Conservation (phyloP, 345 rosid species). For the Psidium guajava region DNA sequence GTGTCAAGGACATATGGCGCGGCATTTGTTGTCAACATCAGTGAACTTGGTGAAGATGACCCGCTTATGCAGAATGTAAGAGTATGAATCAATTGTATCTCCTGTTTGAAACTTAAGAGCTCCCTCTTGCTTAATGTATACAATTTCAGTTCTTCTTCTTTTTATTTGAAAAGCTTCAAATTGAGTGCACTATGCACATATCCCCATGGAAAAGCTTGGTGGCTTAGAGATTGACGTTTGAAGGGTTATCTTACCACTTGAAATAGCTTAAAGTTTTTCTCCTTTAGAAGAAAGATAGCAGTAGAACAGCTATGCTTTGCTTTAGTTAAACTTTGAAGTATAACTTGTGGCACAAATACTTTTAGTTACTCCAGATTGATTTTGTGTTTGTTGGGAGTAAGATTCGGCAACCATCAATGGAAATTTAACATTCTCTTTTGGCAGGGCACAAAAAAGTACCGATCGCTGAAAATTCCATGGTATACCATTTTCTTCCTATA, state of each 20-base stretch:
- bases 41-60: conserved; percentile 55
- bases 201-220: neutral
- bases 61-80: conserved; percentile 57
- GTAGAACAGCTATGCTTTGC: neutral
- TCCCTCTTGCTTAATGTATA: neutral
- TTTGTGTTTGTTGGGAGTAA: conserved; percentile 4
- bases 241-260: neutral
- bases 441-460: conserved; percentile 45
- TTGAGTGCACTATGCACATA: neutral
- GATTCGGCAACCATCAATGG: neutral
- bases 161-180: neutral
- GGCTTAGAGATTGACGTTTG: no score
- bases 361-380: neutral
- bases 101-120: neutral
- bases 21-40: conserved; percentile 49
- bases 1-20: conserved; percentile 38
- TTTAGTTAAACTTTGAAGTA: neutral
- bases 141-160: conserved; percentile 7
- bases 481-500: conserved; percentile 12
- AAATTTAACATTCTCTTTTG: conserved; percentile 13
- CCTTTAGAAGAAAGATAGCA: neutral
- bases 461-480: conserved; percentile 49
- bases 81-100: neutral
- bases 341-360: neutral
- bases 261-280: neutral